Evolutionary conservation across 2,329 filamentous ascomycete species (phyloP).

Genomic region (Phialemonium atrogriseum): DNA sequence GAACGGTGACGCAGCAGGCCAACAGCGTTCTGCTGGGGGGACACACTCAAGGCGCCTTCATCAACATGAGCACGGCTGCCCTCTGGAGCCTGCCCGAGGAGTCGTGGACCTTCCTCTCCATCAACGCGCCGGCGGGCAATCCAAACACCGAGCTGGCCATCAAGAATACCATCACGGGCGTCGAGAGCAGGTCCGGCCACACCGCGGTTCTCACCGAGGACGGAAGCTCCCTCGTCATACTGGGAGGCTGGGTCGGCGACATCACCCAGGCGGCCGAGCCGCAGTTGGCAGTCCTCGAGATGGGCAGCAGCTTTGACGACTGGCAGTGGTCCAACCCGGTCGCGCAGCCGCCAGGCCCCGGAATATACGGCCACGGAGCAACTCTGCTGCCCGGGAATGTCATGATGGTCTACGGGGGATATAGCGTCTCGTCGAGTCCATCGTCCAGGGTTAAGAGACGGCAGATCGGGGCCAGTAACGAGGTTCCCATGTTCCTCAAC

Average conservation of each 20-base stretch:
- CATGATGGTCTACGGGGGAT: conserved; percentile 60
- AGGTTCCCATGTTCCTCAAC: conserved; percentile 42
- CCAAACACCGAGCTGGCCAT: conserved; percentile 48
- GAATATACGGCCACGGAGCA: conserved; percentile 56
- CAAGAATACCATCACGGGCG: conserved; percentile 22
- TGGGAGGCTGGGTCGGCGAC: conserved; percentile 91
- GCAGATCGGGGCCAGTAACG: conserved; percentile 16
- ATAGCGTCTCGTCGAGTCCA: conserved; percentile 32
- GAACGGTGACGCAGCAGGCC: conserved; percentile 60
- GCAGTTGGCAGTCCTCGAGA: conserved; percentile 67
- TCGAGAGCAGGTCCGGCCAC: conserved; percentile 84
- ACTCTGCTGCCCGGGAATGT: conserved; percentile 57
- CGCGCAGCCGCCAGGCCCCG: conserved; percentile 33
- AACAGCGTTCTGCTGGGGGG: conserved; percentile 79
- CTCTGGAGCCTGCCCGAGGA: conserved; percentile 81
- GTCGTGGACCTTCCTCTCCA: conserved; percentile 72
- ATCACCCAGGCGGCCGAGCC: conserved; percentile 67
- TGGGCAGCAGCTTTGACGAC: conserved; percentile 66
- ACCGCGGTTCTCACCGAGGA: conserved; percentile 74
- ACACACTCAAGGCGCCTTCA: conserved; percentile 73
- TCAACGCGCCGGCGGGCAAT: conserved; percentile 23
- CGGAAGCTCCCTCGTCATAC: conserved; percentile 66
- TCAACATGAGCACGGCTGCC: conserved; percentile 89
- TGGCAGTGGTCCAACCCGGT: conserved; percentile 65
- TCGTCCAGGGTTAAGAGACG: conserved; percentile 18